phyloP scores from a whole-genome alignment of 306 rosid genomes.

The Gleditsia sinensis region DNA sequence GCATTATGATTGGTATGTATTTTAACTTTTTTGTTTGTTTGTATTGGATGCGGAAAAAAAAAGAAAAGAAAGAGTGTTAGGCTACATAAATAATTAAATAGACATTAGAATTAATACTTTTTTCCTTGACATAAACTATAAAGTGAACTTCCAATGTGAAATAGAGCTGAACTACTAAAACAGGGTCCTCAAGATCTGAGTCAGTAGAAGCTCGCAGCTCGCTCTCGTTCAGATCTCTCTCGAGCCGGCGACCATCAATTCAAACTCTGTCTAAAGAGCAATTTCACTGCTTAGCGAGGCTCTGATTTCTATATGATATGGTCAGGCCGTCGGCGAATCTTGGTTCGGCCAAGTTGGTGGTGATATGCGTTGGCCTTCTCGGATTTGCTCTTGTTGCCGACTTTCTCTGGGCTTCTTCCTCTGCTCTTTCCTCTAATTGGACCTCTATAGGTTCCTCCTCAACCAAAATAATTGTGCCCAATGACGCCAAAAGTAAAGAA shows the following conservation, averaged over 20 bases:
- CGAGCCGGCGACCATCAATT: neutral
- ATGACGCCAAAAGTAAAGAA: neutral
- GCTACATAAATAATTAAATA: too few species aligned
- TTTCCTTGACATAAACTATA: too few species aligned
- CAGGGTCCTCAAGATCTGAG: neutral
- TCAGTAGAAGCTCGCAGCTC: slow-evolving; percentile 10
- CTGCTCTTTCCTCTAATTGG: slow-evolving; percentile 43
- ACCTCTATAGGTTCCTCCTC: slow-evolving; percentile 32
- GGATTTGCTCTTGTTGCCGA: slow-evolving; percentile 77
- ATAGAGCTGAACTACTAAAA: too few species aligned
- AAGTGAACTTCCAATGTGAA: too few species aligned
- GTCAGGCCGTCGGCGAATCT: slow-evolving; percentile 69
- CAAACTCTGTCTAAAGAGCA: neutral
- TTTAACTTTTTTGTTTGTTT: too few species aligned
- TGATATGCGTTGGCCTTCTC: slow-evolving; percentile 61
- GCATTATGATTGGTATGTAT: too few species aligned
- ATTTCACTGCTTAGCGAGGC: neutral
- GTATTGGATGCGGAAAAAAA: too few species aligned
- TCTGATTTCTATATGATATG: slow-evolving; percentile 44
- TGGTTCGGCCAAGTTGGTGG: slow-evolving; percentile 56
- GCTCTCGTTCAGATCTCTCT: neutral
- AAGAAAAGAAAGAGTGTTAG: too few species aligned
- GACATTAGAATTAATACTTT: too few species aligned
- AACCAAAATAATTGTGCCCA: slow-evolving; percentile 30
- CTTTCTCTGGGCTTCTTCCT: slow-evolving; percentile 79